Evolutionary conservation across 805 yeast genomes (phyloP).

Genomic region (Nakazawaea ernobii): DNA sequence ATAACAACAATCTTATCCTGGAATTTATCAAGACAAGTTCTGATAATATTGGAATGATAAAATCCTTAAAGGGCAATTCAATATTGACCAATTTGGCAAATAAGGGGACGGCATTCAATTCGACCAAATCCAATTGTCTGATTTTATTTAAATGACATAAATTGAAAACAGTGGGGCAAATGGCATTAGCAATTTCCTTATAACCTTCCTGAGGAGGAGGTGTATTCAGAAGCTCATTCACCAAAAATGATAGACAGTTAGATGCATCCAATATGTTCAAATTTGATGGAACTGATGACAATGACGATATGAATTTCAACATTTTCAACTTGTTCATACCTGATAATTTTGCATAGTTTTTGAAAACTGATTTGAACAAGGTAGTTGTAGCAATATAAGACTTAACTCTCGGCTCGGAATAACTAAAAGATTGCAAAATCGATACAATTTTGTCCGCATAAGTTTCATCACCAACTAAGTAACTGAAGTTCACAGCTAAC

Average conservation of each 20-base stretch:
- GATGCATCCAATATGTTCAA: slow-evolving; percentile 10
- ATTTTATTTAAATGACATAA: slow-evolving; percentile 37
- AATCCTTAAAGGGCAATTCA: slow-evolving; percentile 39
- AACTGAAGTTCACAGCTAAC: slow-evolving; percentile 33
- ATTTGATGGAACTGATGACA: slow-evolving; percentile 10
- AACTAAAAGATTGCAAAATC: slow-evolving; percentile 33
- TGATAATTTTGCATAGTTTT: slow-evolving; percentile 24
- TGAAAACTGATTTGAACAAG: slow-evolving; percentile 32
- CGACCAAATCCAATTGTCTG: slow-evolving; percentile 31
- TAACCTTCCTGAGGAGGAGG: slow-evolving; percentile 15
- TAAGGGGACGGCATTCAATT: slow-evolving; percentile 34
- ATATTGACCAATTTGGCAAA: slow-evolving; percentile 29
- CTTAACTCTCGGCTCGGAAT: slow-evolving; percentile 36
- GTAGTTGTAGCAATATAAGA: slow-evolving; percentile 10
- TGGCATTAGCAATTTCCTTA: slow-evolving; percentile 34
- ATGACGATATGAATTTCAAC: slow-evolving; percentile 27
- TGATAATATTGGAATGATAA: slow-evolving; percentile 37
- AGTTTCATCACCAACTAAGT: background rate
- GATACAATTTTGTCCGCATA: slow-evolving; percentile 27
- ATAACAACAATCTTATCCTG: slow-evolving; percentile 24
- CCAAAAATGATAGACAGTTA: slow-evolving; percentile 34
- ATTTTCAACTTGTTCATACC: slow-evolving; percentile 27
- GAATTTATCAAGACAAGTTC: slow-evolving; percentile 36
- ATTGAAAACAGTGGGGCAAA: slow-evolving; percentile 37
- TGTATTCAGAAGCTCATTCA: slow-evolving; percentile 12